Evolutionary conservation across 129 eudicot species (phyloP).

Genomic region (Lactuca saligna): DNA sequence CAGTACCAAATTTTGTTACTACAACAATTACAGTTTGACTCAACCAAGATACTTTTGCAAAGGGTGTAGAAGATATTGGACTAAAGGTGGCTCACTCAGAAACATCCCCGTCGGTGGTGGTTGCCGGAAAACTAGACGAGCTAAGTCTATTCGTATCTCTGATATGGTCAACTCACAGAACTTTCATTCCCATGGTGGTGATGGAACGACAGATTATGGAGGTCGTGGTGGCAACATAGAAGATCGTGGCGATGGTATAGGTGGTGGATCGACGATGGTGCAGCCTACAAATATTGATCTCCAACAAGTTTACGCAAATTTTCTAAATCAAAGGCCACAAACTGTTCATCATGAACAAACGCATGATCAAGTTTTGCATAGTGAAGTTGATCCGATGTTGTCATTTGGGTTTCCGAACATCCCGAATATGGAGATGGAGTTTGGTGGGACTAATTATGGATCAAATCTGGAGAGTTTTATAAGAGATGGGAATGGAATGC

Average conservation of each 20-base stretch:
- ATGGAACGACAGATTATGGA: constrained; percentile 14
- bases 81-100: constrained; percentile 76
- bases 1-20: constrained; percentile 74
- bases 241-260: constrained; percentile 14
- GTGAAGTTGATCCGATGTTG: constrained; percentile 17
- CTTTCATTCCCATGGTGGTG: constrained; percentile 1
- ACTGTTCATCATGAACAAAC: background rate
- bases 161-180: constrained; percentile 13
- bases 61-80: constrained; percentile 83
- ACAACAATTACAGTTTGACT: constrained; percentile 72
- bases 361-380: constrained; percentile 23
- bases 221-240: constrained; percentile 17
- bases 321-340: constrained; percentile 50
- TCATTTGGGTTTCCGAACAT: constrained; percentile 25
- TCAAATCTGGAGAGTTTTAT: constrained; percentile 31
- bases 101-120: constrained; percentile 79
- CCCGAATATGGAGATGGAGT: constrained; percentile 34
- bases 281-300: constrained; percentile 53
- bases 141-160: constrained; percentile 38
- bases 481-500: constrained; percentile 31
- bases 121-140: constrained; percentile 53
- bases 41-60: constrained; percentile 79
- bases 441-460: constrained; percentile 10
- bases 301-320: constrained; percentile 63
- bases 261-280: constrained; percentile 27